A percentile compares a stretch with the other conserved stretches of the same genome.
Evolutionary conservation across 441 rosid species (phyloP).

Genomic region (Dalechampia spathulata): DNA sequence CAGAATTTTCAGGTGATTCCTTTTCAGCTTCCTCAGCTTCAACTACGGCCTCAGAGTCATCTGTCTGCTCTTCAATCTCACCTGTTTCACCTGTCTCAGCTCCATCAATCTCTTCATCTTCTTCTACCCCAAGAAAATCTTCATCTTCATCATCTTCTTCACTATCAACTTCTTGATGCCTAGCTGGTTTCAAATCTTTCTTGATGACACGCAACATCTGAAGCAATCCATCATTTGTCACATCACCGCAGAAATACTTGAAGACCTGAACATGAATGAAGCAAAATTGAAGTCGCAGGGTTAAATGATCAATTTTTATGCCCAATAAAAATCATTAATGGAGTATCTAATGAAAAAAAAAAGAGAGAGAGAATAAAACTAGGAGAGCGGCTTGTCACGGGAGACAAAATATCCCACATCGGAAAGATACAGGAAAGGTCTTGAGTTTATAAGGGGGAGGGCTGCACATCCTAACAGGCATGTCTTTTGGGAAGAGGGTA

Average conservation of each 20-base stretch:
- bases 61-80: constrained; percentile 73
- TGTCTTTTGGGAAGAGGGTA: too few species aligned
- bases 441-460: too few species aligned
- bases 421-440: too few species aligned
- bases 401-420: too few species aligned
- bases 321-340: not conserved
- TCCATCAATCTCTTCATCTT: constrained; percentile 64
- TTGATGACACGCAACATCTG: constrained; percentile 83
- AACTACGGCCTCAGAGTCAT: constrained; percentile 60
- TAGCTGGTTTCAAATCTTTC: constrained; percentile 84
- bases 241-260: constrained; percentile 67
- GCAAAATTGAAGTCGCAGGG: not conserved
- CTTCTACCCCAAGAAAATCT: constrained; percentile 75
- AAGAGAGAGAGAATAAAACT: too few species aligned
- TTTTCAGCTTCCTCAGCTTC: constrained; percentile 39
- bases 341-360: not conserved
- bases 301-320: too few species aligned
- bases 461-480: too few species aligned
- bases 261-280: constrained; percentile 49
- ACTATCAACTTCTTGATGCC: constrained; percentile 55
- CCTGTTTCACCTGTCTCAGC: constrained; percentile 62
- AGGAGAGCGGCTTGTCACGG: too few species aligned
- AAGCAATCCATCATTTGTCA: constrained; percentile 65
- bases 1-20: constrained; percentile 47
- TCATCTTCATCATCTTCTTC: constrained; percentile 69